Evolutionary conservation across 257 asterid species (phyloP), one percentile per base, ranked within the genome.

Genomic region (Nemophila menziesii): DNA sequence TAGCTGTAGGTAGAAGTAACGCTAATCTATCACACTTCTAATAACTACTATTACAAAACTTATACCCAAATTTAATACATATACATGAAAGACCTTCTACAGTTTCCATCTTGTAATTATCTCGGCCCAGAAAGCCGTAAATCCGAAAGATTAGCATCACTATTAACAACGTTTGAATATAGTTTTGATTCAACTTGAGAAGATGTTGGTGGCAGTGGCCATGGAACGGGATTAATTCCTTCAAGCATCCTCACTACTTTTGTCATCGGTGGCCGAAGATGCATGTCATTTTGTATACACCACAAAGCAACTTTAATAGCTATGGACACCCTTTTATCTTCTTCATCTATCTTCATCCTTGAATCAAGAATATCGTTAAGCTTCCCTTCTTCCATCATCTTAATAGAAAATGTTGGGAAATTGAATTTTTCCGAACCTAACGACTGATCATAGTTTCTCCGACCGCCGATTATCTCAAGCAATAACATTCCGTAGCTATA

Each of bases 271-370:
- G 98, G 98, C 27, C 98, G 54, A 2, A 78, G 68, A 45, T 36
- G 26, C 98, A 80, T 80, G 36, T 89, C 96, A 26, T 89, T 96
- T 51, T 89, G 95, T 57, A 89, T 85, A 68, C 98, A 90, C 98
- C 98, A 90, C 68, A 90, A 53, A 24, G 96, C 94, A 10, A 90
- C 93, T 49, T 72, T 74, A 20, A 79, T 72, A 34, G 86, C 86
- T 22, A 55, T 74, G 4, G 22, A 57, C 9, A 74, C 79, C 68
- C 92, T 76, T 50, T 75, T 92, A 22, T 85, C 96, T 27, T 67
- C 71, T 54, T 67, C 85, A 10, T 66, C 70, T n/a, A 74, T 45
- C 60, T 63, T 56, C 67, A 90, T 17, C 10, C 61, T 72, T 1
- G 60, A 58, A 53, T 90, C 98, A 10, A 90, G 53, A 10, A 90